phyloP scores from a whole-genome alignment of 805 yeast species.

The Lipomyces chichibuensis region DNA sequence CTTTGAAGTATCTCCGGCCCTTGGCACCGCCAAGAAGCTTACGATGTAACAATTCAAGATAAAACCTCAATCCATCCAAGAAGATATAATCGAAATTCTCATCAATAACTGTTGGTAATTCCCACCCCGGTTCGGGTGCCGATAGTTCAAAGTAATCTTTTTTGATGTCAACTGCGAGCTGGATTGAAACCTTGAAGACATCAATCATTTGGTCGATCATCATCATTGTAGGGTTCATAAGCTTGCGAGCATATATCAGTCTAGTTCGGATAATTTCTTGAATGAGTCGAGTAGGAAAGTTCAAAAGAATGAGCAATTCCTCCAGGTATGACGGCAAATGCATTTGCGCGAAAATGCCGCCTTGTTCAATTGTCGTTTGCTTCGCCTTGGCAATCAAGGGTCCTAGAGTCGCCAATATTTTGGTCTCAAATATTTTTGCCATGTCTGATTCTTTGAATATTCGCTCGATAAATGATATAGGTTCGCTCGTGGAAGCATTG shows the following conservation, averaged over 20 bases:
- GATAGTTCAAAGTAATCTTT: conserved; percentile 62
- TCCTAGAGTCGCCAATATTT: conserved; percentile 67
- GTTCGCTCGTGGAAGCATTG: conserved; percentile 56
- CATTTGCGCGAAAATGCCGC: conserved; percentile 63
- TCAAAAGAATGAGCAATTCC: conserved; percentile 63
- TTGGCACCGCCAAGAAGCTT: conserved; percentile 79
- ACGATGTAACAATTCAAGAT: conserved; percentile 68
- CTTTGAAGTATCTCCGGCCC: conserved; percentile 64
- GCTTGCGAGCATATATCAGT: conserved; percentile 72
- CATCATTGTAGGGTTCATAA: conserved; percentile 88
- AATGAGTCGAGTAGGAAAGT: conserved; percentile 77
- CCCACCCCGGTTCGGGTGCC: conserved; percentile 66
- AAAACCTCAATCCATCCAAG: conserved; percentile 71
- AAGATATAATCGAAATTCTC: conserved; percentile 67
- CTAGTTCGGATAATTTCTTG: conserved; percentile 77
- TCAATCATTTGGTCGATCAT: conserved; percentile 93
- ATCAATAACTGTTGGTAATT: conserved; percentile 65
- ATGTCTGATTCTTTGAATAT: conserved; percentile 66
- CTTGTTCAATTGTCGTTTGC: conserved; percentile 64
- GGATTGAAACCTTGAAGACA: conserved; percentile 77
- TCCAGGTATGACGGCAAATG: conserved; percentile 76
- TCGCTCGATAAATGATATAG: conserved; percentile 76
- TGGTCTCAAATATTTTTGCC: conserved; percentile 60
- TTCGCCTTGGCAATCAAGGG: conserved; percentile 86
- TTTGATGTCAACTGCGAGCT: conserved; percentile 73